These are phyloP conservation scores for Pontederia crassipes DNA, from an alignment of 176 grass and related monocot genomes.

Conservation along the genomic window DNA sequence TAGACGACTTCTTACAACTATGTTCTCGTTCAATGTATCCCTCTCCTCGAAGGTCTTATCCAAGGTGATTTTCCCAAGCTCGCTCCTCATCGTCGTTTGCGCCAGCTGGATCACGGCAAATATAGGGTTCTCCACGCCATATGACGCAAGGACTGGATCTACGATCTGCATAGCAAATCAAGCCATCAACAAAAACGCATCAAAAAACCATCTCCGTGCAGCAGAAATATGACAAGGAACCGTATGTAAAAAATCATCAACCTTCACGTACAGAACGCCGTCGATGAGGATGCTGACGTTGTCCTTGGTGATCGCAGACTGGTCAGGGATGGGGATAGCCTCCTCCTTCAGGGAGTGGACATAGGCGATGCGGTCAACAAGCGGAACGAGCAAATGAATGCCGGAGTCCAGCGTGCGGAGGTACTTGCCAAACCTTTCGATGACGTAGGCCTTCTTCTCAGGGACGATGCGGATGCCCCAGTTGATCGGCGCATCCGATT, in stretches of 20 bases:
- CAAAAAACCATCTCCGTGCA: not conserved
- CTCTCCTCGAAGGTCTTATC: constrained; percentile 93
- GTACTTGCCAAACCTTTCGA: constrained; percentile 87
- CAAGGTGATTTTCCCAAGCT: constrained; percentile 88
- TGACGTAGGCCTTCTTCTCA: constrained; percentile 85
- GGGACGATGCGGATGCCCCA: constrained; percentile 92
- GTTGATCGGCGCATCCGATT: constrained; percentile 42
- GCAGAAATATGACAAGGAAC: too few species aligned
- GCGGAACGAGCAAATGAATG: constrained; percentile 67
- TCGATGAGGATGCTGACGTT: constrained; percentile 90
- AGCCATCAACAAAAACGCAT: not conserved
- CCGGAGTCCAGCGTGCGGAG: constrained; percentile 67
- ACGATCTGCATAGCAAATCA: constrained; percentile 49
- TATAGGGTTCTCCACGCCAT: constrained; percentile 89
- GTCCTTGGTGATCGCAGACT: constrained; percentile 91
- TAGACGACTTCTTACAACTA: constrained; percentile 45
- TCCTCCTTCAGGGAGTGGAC: constrained; percentile 98
- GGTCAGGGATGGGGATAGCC: constrained; percentile 83
- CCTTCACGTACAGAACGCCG: constrained; percentile 89
- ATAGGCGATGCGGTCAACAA: constrained; percentile 77
- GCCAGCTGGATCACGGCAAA: constrained; percentile 82
- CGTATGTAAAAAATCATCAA: constrained; percentile 5
- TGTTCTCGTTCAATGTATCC: constrained; percentile 72
- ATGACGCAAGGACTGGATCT: constrained; percentile 79
- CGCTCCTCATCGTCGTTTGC: constrained; percentile 94